phyloP scores from a whole-genome alignment of 106 monocot species.

The Amphibolis antarctica region DNA sequence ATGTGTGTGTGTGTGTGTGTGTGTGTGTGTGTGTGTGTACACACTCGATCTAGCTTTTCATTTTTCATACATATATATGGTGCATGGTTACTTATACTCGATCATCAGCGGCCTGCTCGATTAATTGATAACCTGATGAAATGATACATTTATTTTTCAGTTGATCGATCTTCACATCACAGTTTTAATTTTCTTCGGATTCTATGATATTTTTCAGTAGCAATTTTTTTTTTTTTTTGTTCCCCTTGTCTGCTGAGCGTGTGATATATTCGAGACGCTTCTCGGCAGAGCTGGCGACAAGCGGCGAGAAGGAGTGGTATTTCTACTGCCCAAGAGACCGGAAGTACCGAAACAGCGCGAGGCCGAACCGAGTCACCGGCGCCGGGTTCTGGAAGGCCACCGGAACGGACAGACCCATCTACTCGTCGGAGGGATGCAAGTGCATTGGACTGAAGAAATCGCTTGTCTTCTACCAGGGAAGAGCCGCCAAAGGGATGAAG shows the following conservation, averaged over 20 bases:
- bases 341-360: constrained; percentile 84
- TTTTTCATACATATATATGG: too few relatives aligned
- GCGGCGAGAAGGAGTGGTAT: constrained; percentile 97
- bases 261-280: too few relatives aligned
- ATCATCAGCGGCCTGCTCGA: too few relatives aligned
- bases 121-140: not conserved
- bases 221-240: too few relatives aligned
- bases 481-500: constrained; percentile 88
- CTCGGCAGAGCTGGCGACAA: constrained; percentile 78
- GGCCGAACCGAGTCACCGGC: constrained; percentile 87
- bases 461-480: constrained; percentile 98
- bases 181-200: too few relatives aligned
- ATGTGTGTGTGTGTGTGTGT: not conserved
- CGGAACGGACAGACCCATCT: constrained; percentile 92
- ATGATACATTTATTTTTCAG: not conserved
- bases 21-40: too few relatives aligned
- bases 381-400: constrained; percentile 99
- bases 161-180: not conserved
- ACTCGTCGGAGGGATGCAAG: constrained; percentile 71
- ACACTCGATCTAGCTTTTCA: too few relatives aligned
- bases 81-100: too few relatives aligned
- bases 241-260: too few relatives aligned
- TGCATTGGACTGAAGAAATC: constrained; percentile 99
- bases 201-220: too few relatives aligned
- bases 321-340: constrained; percentile 95